Evolutionary conservation across 2,329 filamentous ascomycete species (phyloP), one percentile per base, ranked within the genome.

Genomic region (Scedosporium aurantiacum): DNA sequence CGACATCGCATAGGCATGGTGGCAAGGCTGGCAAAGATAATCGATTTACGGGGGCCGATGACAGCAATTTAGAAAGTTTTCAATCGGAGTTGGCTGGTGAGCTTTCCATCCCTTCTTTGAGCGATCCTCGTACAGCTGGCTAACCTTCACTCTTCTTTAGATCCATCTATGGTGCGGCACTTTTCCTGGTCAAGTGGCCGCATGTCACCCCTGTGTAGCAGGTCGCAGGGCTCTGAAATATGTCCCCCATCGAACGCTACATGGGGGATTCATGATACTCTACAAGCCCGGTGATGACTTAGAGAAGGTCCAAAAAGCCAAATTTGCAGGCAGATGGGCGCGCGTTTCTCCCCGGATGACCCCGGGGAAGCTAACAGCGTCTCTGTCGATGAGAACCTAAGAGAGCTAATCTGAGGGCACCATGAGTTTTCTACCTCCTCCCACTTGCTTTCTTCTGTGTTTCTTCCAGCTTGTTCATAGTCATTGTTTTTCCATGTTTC

Each of bases 321-420:
- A 81, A 81, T 78, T 81, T 80, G 78, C 76, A 81, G 78, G 69
- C 76, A 79, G 61, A 55, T 60, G 37, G 25, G 61, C 57, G 50
- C 57, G 57, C 56, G 52, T 62, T 61, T 47, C 25, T 16, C 28
- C 18, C 21, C 40, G 8, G 14, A 18, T 18, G 50, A 12, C 12
- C n/a, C 16, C 14, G 25, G 45, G 23, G 25, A 14, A 25, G 21
- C 10, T 37, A 59, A 59, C 50, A 59, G 27, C 58, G 55, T 60
- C 45, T 55, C 79, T 79, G 77, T 73, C 77, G 64, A 63, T 80
- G 78, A 79, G 78, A 80, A 80, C 77, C 71, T 68, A 72, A 76
- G 78, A 80, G 78, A 80, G 78, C 78, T 80, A 79, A 80, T 80
- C 78, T 80, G 78, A 80, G 78, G 78, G 78, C 68, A 68, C 64